Evolutionary conservation across 129 eudicot genomes (phyloP).

Genomic region (Saussurea involucrata): DNA sequence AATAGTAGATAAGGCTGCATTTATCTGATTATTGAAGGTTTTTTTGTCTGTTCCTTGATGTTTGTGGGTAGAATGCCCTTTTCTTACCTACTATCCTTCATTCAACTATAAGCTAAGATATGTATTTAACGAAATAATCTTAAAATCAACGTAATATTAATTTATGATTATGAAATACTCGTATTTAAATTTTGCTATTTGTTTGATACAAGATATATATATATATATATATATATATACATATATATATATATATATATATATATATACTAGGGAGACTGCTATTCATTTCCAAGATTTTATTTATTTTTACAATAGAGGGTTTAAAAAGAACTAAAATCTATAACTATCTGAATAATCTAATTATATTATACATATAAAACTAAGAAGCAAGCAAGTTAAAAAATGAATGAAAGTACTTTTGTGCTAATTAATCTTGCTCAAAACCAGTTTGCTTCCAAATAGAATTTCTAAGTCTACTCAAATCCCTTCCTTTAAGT

Average conservation of each 20-base stretch:
- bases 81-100: conserved; percentile 3
- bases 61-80: background rate
- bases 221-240: too few relatives aligned
- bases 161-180: background rate
- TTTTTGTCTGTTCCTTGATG: background rate
- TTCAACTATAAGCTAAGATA: background rate
- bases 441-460: conserved; percentile 29
- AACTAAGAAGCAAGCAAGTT: background rate
- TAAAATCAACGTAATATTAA: background rate
- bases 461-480: conserved; percentile 27
- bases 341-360: background rate
- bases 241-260: too few relatives aligned
- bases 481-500: conserved; percentile 29
- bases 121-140: background rate
- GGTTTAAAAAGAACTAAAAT: background rate
- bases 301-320: background rate
- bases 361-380: background rate
- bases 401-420: background rate
- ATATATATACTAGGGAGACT: background rate
- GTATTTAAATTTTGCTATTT: background rate
- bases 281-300: background rate
- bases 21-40: background rate
- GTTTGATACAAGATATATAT: background rate
- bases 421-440: conserved; percentile 21
- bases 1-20: background rate